Percentiles rank a stretch among this genome's conserved stretches.
Conservation (phyloP, 345 rosid species). For the Hirschfeldia incana region DNA sequence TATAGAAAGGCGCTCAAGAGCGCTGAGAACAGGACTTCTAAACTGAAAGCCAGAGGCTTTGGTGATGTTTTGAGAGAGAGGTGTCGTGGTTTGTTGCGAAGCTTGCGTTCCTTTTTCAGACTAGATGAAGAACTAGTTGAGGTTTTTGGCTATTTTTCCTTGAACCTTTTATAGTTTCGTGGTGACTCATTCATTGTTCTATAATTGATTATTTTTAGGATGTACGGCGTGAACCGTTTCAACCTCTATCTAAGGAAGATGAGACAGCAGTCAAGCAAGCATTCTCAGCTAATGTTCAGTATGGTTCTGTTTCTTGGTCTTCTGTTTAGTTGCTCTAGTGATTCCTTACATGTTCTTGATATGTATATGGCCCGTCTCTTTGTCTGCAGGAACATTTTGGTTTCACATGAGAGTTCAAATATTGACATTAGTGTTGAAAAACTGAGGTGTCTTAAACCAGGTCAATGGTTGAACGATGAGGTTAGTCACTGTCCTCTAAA, state of each 20-base stretch:
- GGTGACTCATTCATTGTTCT: conserved; percentile 18
- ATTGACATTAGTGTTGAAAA: conserved; percentile 72
- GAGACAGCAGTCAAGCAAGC: conserved; percentile 29
- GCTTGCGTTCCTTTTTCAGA: conserved; percentile 44
- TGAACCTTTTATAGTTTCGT: background rate
- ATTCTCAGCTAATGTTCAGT: conserved; percentile 49
- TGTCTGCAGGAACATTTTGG: conserved; percentile 54
- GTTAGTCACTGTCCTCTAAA: conserved; percentile 35
- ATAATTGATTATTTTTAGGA: conserved; percentile 17
- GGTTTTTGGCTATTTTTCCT: conserved; percentile 17
- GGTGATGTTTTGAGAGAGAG: conserved; percentile 42
- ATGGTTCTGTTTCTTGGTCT: conserved; percentile 25
- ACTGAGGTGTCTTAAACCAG: conserved; percentile 73
- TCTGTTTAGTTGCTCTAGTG: background rate
- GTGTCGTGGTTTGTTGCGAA: conserved; percentile 38
- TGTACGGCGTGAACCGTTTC: conserved; percentile 19
- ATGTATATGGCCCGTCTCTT: conserved; percentile 14
- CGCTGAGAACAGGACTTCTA: conserved; percentile 25
- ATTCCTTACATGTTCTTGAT: background rate
- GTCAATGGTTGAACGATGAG: conserved; percentile 96
- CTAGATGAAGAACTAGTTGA: conserved; percentile 44
- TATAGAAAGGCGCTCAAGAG: conserved; percentile 32
- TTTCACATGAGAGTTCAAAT: conserved; percentile 56
- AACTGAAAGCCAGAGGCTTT: conserved; percentile 31
- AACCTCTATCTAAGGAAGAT: conserved; percentile 26